Percentiles rank a stretch among this genome's conserved stretches.
These are phyloP conservation scores for Penicillium sp. DNA, from an alignment of 2,329 filamentous ascomycete genomes.

Conservation along the genomic window DNA sequence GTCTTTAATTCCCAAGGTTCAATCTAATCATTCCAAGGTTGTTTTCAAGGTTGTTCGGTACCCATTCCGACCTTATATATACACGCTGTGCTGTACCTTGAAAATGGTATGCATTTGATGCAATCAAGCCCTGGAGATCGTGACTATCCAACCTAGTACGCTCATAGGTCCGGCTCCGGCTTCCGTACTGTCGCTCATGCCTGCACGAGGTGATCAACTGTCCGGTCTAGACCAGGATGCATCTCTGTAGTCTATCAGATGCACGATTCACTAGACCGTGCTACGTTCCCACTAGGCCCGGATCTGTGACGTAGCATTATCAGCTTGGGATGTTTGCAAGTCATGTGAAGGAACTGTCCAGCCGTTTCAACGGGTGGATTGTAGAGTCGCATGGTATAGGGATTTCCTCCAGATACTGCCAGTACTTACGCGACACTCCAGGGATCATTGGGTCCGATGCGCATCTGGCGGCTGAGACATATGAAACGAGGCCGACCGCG, in stretches of 20 bases:
- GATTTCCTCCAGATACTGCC: neutral
- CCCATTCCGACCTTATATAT: no score
- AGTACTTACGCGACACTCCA: neutral
- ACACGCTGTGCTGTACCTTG: neutral
- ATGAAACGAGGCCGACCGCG: slow-evolving; percentile 17
- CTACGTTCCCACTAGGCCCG: neutral
- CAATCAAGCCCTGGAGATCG: neutral
- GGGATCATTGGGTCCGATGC: neutral
- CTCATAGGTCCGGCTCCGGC: neutral
- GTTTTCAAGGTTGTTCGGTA: no score
- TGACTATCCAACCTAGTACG: neutral
- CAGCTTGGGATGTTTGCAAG: neutral
- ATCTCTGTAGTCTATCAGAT: neutral
- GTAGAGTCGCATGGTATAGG: neutral
- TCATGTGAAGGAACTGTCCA: neutral
- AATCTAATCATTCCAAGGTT: no score
- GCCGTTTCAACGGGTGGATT: no score
- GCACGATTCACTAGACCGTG: neutral
- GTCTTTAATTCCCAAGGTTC: no score
- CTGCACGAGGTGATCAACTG: neutral
- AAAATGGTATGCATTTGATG: neutral
- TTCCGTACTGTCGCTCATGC: neutral
- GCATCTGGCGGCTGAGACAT: slow-evolving; percentile 13
- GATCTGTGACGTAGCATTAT: neutral
- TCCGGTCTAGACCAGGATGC: neutral